phyloP scores from a whole-genome alignment of 2,329 filamentous ascomycete species.

The Sarocladium strictum region DNA sequence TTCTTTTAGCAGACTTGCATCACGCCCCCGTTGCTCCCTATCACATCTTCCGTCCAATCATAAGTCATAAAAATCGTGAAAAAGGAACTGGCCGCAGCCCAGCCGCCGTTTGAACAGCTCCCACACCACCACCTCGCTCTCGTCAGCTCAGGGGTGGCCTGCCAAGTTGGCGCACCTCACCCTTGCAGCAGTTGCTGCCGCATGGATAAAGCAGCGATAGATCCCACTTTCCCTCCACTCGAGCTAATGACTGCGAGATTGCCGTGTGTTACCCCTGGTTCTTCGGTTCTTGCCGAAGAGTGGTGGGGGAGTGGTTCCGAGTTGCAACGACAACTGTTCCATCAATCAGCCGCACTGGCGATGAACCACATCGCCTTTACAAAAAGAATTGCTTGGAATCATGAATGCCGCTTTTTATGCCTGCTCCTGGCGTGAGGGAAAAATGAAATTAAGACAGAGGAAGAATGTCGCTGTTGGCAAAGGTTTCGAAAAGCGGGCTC shows the following conservation, averaged over 20 bases:
- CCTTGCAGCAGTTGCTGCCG: conserved; percentile 1
- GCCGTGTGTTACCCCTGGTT: conserved; percentile 8
- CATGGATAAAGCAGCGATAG: conserved; percentile 13
- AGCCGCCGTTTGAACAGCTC: not conserved
- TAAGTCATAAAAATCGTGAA: conserved; percentile 11
- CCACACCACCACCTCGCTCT: conserved; percentile 4
- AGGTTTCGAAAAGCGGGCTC: too few species aligned
- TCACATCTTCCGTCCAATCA: conserved; percentile 12
- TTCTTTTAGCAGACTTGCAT: not conserved
- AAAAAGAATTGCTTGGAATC: not conserved
- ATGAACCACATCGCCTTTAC: not conserved
- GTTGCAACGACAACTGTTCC: not conserved
- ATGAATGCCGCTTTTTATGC: not conserved
- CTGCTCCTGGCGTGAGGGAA: not conserved
- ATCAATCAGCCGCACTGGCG: not conserved
- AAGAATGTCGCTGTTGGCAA: conserved; percentile 13
- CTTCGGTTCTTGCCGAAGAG: conserved; percentile 11
- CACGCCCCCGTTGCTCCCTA: not conserved
- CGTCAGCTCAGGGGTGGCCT: conserved; percentile 6
- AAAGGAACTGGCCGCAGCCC: conserved; percentile 1
- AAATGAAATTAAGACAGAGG: not conserved
- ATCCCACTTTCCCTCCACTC: conserved; percentile 7
- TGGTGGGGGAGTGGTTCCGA: not conserved
- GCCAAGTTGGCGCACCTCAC: conserved; percentile 4
- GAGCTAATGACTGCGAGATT: conserved; percentile 12